Evolutionary conservation across 495 filamentous ascomycete species (phyloP).

Genomic region (Melanomma pulvis-pyrius): DNA sequence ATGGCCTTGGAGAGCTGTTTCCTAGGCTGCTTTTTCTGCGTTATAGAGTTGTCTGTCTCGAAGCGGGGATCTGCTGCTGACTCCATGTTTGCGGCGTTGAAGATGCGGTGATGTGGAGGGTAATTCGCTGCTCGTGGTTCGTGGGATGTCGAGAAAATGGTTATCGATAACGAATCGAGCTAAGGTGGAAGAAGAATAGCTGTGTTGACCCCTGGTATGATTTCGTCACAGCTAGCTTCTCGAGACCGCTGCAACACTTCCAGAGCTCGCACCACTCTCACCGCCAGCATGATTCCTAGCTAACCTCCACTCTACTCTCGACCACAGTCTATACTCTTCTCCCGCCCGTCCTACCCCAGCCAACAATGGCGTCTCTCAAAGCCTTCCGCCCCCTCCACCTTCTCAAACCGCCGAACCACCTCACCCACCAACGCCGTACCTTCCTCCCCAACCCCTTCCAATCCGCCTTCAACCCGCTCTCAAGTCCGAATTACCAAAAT

Average conservation of each 20-base stretch:
- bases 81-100: slow-evolving; percentile 2
- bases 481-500: slow-evolving; percentile 50
- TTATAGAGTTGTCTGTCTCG: slow-evolving; percentile 28
- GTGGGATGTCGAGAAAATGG: neutral
- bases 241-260: neutral
- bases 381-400: slow-evolving; percentile 45
- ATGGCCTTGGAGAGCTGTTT: slow-evolving; percentile 49
- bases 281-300: slow-evolving; percentile 7
- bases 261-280: neutral
- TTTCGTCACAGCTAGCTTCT: slow-evolving; percentile 7
- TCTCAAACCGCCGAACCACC: slow-evolving; percentile 23
- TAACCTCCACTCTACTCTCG: neutral
- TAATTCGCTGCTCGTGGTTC: neutral
- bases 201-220: neutral
- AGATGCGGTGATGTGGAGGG: neutral
- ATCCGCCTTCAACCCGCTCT: slow-evolving; percentile 11
- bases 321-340: neutral
- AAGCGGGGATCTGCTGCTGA: slow-evolving; percentile 3
- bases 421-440: slow-evolving; percentile 34
- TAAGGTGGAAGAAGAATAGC: slow-evolving; percentile 2
- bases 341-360: neutral
- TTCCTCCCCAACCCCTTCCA: slow-evolving; percentile 43
- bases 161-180: slow-evolving; percentile 20
- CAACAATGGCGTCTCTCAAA: slow-evolving; percentile 27
- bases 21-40: slow-evolving; percentile 21